A percentile compares a stretch with the other conserved stretches of the same genome.
These are phyloP conservation scores for Westerdykella sp. DNA, from an alignment of 2,329 filamentous ascomycete genomes.

Conservation along the genomic window DNA sequence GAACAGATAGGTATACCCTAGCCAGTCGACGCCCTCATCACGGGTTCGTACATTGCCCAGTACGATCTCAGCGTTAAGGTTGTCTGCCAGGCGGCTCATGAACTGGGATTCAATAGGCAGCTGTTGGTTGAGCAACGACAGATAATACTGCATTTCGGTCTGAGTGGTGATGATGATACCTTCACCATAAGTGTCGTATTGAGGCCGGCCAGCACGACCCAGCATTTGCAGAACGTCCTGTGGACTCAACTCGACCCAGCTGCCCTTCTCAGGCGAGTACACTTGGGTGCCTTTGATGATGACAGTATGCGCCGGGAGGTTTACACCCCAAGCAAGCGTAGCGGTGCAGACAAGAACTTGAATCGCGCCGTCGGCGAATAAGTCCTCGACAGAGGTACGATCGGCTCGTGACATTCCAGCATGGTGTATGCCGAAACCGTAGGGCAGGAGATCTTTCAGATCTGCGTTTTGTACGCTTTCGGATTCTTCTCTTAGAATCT, in stretches of 20 bases:
- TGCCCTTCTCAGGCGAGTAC: constrained; percentile 97
- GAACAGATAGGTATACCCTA: constrained; percentile 96
- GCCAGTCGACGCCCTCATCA: constrained; percentile 97
- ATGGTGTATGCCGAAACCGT: constrained; percentile 97
- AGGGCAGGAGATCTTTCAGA: constrained; percentile 88
- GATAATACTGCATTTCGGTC: constrained; percentile 90
- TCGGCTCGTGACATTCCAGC: constrained; percentile 96
- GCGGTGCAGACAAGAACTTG: constrained; percentile 96
- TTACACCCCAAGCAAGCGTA: constrained; percentile 98
- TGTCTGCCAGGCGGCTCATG: constrained; percentile 86
- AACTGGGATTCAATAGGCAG: constrained; percentile 96
- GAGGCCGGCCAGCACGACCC: constrained; percentile 89
- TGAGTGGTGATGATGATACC: constrained; percentile 98
- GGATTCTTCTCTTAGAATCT: constrained; percentile 79
- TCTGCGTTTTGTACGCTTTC: constrained; percentile 77
- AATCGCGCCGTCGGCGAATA: constrained; percentile 85
- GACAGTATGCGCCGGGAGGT: constrained; percentile 93
- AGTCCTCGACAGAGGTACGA: constrained; percentile 87
- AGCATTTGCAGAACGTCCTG: constrained; percentile 99
- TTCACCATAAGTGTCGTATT: constrained; percentile 96
- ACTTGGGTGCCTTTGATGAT: constrained; percentile 98
- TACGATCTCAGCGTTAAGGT: constrained; percentile 92
- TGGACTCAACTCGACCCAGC: constrained; percentile 94
- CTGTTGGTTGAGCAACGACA: constrained; percentile 94
- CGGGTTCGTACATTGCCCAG: constrained; percentile 85